Base-by-base conservation (phyloP, 2,329 filamentous ascomycete species). In the Setomelanomma holmii region DNA sequence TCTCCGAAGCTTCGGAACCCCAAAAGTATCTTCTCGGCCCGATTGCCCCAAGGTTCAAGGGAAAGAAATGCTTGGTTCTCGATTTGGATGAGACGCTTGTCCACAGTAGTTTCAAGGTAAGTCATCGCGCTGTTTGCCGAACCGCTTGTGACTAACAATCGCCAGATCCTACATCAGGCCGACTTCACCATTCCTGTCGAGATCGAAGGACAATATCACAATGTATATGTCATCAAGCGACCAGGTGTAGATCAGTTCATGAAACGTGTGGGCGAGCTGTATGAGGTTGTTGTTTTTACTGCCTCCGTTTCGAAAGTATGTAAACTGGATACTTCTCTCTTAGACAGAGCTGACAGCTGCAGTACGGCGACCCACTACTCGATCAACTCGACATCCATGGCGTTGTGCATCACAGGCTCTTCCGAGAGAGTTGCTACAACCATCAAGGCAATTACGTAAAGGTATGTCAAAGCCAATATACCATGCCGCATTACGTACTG, bases 381-480 rank as follows among this genome's bases (percentile, higher is more conserved):
- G 95, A 99, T 73, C 93, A 98, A 77, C 83, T 99, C 46, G 95
- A 99, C 75, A 98, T 99, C 56, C 95, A 99, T 77, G 87, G 93
- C 62, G 95, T 98, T 38, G 90, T 99, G 12, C 95, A 99, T 73
- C 95, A 99, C 76, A 84, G 95, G 43, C 82, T 99, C 21, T 99
- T 99, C 86, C 87, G 95, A 54, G 95, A 99, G 78, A 98, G 93
- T 76, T 99, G 95, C 78, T 98, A 96, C 78, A 99, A 99, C 74
- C 95, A 99, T 74, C 95, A 98, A 79, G 95, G 95, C 66, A 99
- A 99, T 76, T 99, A 99, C 66, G 95, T 99, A 75, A 99, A 99
- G 80, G 84, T 80, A 64, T 36, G 71, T 38, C 27, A 14, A 40
- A 22, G 16, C 27, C n/a, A n/a, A 38, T 38, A 12, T 14, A 5